phyloP scores from a whole-genome alignment of 495 filamentous ascomycete species.

The Entonaema liquescens region DNA sequence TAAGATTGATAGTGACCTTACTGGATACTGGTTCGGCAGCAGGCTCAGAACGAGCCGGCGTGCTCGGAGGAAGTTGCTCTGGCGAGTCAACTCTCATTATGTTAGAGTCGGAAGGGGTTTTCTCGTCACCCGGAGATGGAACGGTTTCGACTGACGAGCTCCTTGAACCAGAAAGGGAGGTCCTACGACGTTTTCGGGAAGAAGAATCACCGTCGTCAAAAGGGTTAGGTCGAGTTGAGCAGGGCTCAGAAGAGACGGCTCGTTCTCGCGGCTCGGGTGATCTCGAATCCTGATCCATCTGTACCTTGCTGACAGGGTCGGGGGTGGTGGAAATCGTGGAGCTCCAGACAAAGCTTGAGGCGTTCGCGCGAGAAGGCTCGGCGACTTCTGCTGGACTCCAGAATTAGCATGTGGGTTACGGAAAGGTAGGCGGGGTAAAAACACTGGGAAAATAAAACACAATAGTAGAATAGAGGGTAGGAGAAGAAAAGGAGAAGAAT shows the following conservation, averaged over 20 bases:
- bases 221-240: constrained; percentile 65
- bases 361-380: constrained; percentile 49
- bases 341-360: constrained; percentile 48
- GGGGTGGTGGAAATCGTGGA: constrained; percentile 38
- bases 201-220: constrained; percentile 62
- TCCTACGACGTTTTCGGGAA: constrained; percentile 63
- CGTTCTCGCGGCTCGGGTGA: constrained; percentile 62
- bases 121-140: constrained; percentile 39
- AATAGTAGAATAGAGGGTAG: constrained; percentile 5
- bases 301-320: constrained; percentile 41
- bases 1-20: constrained; percentile 63
- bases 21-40: constrained; percentile 53
- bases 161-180: constrained; percentile 52
- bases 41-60: constrained; percentile 48
- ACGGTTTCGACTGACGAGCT: constrained; percentile 55
- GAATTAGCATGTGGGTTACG: constrained; percentile 50
- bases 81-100: constrained; percentile 54
- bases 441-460: constrained; percentile 9
- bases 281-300: constrained; percentile 64
- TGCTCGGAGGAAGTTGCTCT: constrained; percentile 50
- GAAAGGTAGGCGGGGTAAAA: constrained; percentile 43
- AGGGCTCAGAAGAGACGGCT: constrained; percentile 66
- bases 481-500: constrained; percentile 6
- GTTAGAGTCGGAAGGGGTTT: constrained; percentile 41
- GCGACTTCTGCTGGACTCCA: constrained; percentile 46